phyloP scores from a whole-genome alignment of 768 basidiomycete genomes.

The Omphalotus guepiniiformis region DNA sequence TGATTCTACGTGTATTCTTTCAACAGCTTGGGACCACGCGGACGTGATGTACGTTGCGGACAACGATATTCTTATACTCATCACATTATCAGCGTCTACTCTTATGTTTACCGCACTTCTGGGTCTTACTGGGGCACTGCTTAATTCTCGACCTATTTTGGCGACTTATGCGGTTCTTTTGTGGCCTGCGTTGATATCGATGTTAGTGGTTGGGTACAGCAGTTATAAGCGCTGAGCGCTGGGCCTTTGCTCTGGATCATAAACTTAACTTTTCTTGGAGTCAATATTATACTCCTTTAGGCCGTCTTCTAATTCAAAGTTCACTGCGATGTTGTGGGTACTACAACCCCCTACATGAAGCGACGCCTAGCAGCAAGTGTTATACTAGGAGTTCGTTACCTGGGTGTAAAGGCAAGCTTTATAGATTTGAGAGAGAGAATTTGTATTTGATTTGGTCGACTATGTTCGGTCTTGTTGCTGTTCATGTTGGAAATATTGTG shows the following conservation, averaged over 20 bases:
- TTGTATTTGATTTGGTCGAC: constrained; percentile 45
- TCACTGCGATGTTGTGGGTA: constrained; percentile 64
- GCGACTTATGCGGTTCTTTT: constrained; percentile 65
- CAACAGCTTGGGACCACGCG: constrained; percentile 54
- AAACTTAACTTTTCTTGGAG: constrained; percentile 71
- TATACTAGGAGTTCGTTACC: constrained; percentile 59
- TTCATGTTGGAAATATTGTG: constrained; percentile 59
- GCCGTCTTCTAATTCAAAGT: constrained; percentile 56
- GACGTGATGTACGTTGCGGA: constrained; percentile 62
- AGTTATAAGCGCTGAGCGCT: constrained; percentile 59
- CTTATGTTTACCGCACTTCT: constrained; percentile 55
- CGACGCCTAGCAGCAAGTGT: constrained; percentile 52
- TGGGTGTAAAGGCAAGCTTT: constrained; percentile 62
- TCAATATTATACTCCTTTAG: constrained; percentile 50
- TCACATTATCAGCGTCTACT: constrained; percentile 55
- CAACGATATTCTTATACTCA: constrained; percentile 47
- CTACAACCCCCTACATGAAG: constrained; percentile 56
- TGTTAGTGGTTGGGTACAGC: constrained; percentile 61
- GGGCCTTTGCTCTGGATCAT: constrained; percentile 54
- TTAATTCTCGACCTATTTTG: constrained; percentile 66
- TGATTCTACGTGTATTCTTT: constrained; percentile 1
- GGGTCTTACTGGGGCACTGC: constrained; percentile 55
- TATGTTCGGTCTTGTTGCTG: constrained; percentile 52
- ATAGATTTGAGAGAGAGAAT: constrained; percentile 45
- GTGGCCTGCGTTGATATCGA: constrained; percentile 55